Evolutionary conservation across 2,329 filamentous ascomycete genomes (phyloP), one percentile per base, ranked within the genome.

Genomic region (Ophiosphaerella herpotricha): DNA sequence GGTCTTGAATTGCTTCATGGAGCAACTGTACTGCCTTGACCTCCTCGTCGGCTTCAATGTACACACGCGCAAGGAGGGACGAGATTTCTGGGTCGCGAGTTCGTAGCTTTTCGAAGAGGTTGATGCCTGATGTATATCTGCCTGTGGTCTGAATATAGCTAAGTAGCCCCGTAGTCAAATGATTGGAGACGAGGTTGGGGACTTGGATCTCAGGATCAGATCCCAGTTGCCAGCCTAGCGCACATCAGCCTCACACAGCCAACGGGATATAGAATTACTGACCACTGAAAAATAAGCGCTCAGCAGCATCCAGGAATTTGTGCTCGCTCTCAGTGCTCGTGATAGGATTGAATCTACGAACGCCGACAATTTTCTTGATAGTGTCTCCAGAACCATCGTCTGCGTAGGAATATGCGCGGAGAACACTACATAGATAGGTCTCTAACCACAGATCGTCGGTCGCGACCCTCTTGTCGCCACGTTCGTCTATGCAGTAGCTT

Each of bases 251-350:
- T 4, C 12, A 24, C 4, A 5, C 11, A 26, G 13, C 14, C 26
- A 6, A 36, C 11, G 11, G n/a, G 8, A 2, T 9, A 23, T 26
- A 7, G 13, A 9, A 3, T 1, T 13, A 18, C 48, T 7, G 58
- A 90, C 91, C 93, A 75, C 89, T 85, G 77, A 97, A 97, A 76
- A 99, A 99, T 29, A 99, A 81, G 65, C 89, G 88, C 75, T 99
- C 94, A 9, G 94, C 94, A 16, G 94, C 91, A 66, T 96, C 89
- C 36, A 99, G 80, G 71, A 99, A 99, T 58, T 90, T 90, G 71
- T 99, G 94, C 75, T 99, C 94, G 53, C 91, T 91, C 74, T 99
- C 94, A n/a, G 94, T 97, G 73, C 90, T 97, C 40, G 91, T 97
- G 54, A 99, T 90, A 1, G 94, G 94, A 70, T 99, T 99, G 81